Evolutionary conservation across 2,329 filamentous ascomycete genomes (phyloP).

Genomic region (Microsporum canis): DNA sequence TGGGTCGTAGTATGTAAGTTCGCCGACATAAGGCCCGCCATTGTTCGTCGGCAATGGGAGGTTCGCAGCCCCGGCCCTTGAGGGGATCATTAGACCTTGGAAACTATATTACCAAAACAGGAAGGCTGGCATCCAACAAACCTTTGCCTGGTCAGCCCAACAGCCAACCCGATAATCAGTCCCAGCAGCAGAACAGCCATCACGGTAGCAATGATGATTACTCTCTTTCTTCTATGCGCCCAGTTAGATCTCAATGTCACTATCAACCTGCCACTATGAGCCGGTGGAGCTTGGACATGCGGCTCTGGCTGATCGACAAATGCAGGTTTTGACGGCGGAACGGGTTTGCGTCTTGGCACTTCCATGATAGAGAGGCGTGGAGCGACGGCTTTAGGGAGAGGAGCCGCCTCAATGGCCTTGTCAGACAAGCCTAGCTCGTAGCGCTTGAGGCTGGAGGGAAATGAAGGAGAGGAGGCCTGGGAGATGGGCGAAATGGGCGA

Average conservation of each 20-base stretch:
- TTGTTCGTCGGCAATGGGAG: conserved; percentile 42
- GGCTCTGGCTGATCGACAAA: neutral
- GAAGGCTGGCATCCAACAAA: neutral
- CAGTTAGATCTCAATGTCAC: conserved; percentile 5
- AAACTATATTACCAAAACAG: neutral
- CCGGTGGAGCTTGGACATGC: neutral
- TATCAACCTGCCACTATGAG: conserved; percentile 1
- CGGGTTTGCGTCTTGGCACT: conserved; percentile 14
- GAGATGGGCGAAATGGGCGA: conserved; percentile 1
- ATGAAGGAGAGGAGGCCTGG: conserved; percentile 5
- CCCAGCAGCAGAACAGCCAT: conserved; percentile 18
- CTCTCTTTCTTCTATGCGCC: conserved; percentile 1
- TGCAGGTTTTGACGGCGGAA: conserved; percentile 7
- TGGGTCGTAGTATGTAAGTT: conserved; percentile 59
- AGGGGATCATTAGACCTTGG: neutral
- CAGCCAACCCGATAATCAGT: conserved; percentile 26
- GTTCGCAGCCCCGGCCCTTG: conserved; percentile 21
- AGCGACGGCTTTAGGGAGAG: conserved; percentile 7
- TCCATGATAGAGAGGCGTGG: conserved; percentile 7
- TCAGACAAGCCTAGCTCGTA: conserved; percentile 5
- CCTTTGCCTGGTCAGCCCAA: conserved; percentile 18
- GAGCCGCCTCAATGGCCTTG: neutral
- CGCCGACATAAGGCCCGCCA: conserved; percentile 46
- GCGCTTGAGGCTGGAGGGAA: conserved; percentile 6
- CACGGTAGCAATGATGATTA: conserved; percentile 10